phyloP scores from a whole-genome alignment of 495 filamentous ascomycete species.

The Monascus purpureus region DNA sequence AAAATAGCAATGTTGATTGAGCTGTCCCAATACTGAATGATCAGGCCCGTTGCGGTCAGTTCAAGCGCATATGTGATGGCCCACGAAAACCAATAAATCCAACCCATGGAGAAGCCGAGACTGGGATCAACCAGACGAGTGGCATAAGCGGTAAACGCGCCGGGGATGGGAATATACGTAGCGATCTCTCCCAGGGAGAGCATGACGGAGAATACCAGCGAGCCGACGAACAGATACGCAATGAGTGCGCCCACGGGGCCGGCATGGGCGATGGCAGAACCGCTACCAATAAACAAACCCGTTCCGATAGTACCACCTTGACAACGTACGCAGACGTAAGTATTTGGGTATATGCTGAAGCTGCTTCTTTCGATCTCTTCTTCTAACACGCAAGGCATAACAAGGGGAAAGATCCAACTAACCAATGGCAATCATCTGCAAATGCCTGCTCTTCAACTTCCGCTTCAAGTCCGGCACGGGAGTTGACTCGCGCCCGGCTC shows the following conservation, averaged over 20 bases:
- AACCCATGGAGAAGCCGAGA: conserved; percentile 67
- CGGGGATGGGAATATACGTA: conserved; percentile 63
- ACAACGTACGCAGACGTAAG: no score
- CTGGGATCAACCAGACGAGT: conserved; percentile 58
- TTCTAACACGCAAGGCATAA: no score
- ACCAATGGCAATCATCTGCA: conserved; percentile 66
- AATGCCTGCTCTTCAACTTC: conserved; percentile 53
- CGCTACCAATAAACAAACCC: conserved; percentile 66
- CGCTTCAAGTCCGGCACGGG: conserved; percentile 37
- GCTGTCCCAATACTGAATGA: conserved; percentile 62
- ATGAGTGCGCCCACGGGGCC: conserved; percentile 59
- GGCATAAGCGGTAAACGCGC: conserved; percentile 62
- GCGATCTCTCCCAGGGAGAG: conserved; percentile 54
- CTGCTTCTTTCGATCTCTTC: no score
- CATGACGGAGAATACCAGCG: conserved; percentile 48
- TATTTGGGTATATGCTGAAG: no score
- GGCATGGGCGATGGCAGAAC: conserved; percentile 47
- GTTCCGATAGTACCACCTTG: conserved; percentile 68
- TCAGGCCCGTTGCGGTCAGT: conserved; percentile 56
- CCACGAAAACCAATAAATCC: conserved; percentile 57
- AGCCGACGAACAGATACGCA: conserved; percentile 49
- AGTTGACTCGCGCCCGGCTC: conserved; percentile 23
- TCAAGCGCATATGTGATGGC: conserved; percentile 62
- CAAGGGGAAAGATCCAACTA: no score
- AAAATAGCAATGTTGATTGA: conserved; percentile 50